Conservation (phyloP, 495 filamentous ascomycete species). For the Penicillium manginii region DNA sequence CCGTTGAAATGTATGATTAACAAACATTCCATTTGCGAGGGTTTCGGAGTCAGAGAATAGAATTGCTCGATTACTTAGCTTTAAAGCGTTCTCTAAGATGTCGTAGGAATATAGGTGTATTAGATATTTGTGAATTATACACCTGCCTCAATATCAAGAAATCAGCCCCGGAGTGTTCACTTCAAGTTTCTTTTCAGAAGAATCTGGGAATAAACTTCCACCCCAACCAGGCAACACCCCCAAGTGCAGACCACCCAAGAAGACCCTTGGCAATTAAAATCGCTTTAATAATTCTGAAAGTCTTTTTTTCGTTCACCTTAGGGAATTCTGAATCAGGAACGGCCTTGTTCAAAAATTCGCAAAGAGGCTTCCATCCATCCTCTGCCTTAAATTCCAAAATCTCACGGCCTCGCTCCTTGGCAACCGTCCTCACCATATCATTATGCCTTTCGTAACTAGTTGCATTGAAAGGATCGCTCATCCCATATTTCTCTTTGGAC, state of each 20-base stretch:
- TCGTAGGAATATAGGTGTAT: too few species aligned
- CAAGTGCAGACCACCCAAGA: constrained; percentile 11
- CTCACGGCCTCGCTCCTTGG: constrained; percentile 2
- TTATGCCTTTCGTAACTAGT: constrained; percentile 12
- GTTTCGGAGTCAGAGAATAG: too few species aligned
- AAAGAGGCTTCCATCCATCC: constrained; percentile 22
- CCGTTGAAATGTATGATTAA: not conserved
- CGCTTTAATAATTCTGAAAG: constrained; percentile 11
- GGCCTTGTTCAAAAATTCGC: constrained; percentile 13
- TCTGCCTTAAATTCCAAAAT: constrained; percentile 20
- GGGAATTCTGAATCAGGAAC: constrained; percentile 8
- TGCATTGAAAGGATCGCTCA: constrained; percentile 5
- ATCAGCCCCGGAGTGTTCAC: too few species aligned
- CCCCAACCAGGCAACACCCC: constrained; percentile 13
- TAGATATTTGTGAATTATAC: not conserved
- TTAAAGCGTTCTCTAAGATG: too few species aligned
- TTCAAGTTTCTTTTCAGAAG: not conserved
- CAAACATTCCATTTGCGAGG: not conserved
- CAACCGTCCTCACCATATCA: constrained; percentile 13
- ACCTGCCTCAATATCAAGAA: not conserved
- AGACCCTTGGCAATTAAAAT: constrained; percentile 17
- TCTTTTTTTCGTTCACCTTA: constrained; percentile 13
- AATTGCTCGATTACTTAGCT: too few species aligned
- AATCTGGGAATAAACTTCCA: constrained; percentile 5
- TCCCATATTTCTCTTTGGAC: constrained; percentile 5